Base-by-base conservation (phyloP, 768 basidiomycete species). In the Tylopilus rubrobrunneus region DNA sequence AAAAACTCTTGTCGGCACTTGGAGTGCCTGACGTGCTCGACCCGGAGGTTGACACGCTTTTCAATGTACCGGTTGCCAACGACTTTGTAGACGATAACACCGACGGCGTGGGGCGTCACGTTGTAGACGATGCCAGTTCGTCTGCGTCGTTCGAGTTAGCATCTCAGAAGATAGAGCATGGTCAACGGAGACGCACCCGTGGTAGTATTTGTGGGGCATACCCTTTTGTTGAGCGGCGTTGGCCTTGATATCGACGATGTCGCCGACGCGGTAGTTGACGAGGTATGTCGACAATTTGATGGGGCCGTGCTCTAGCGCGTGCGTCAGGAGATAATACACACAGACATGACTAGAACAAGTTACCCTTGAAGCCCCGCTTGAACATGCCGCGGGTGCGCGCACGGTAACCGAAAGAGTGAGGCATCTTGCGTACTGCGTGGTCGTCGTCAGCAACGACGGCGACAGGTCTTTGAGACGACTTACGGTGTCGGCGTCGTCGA, bases 341-440 rank as follows among this genome's bases (percentile, higher is more conserved):
- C 56, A 53, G 56, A 46, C 50, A 40, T 31, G 0, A 7, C 1
- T 45, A 58, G 46, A 51, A 47, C 56, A 72, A 31, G 81, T 66
- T 74, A 95, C 94, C 85, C 84, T 96, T 96, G 88, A 98, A 98
- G 69, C 86, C 89, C 79, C 90, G 82, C 85, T 91, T 94, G 90
- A 99, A 98, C 95, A 98, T 97, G 79, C 95, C 80, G 86, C 96
- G 94, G 87, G 96, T 98, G 67, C 96, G 94, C 89, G 96, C 96
- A 73, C 96, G 88, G 82, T 95, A 92, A 92, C 96, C 96, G 84
- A 87, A 99, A 53, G 96, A 98, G 92, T 98, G 93, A 80, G 96
- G 96, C 96, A 99, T 98, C 74, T 86, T 85, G 84, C 81, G 71
- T 78, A 61, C 79, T 86, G 66, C 12, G 33, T 48, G 3, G 37